These are phyloP conservation scores for Lagenaria siceraria DNA, from an alignment of 306 rosid genomes.

Conservation along the genomic window DNA sequence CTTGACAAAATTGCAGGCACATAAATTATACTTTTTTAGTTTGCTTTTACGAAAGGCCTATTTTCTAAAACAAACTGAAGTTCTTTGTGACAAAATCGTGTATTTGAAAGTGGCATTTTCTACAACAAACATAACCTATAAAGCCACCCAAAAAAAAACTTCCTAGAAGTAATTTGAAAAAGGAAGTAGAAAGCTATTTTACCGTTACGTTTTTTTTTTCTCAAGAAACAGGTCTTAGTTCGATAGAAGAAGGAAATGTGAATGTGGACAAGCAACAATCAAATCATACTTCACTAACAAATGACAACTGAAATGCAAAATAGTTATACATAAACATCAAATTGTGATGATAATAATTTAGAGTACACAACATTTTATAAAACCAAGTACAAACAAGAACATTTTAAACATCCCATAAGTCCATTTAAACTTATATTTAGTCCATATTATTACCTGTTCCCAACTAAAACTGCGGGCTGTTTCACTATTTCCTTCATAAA, in stretches of 20 bases:
- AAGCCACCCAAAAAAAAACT: not conserved
- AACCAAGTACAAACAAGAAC: not conserved
- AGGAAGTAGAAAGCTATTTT: not conserved
- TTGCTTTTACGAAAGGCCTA: not conserved
- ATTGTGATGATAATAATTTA: not conserved
- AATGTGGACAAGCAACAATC: not conserved
- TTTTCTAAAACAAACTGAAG: not conserved
- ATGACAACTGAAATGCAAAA: not conserved
- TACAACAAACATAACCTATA: not conserved
- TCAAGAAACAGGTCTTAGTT: not conserved
- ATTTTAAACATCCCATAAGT: not conserved
- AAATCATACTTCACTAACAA: not conserved
- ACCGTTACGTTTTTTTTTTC: not conserved
- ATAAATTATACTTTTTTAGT: not conserved
- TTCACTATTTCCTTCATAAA: slow-evolving; percentile 82
- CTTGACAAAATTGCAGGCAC: not conserved
- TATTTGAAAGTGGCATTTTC: not conserved
- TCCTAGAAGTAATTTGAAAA: not conserved
- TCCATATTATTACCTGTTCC: slow-evolving; percentile 50
- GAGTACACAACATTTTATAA: not conserved
- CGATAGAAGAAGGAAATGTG: not conserved
- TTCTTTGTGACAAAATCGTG: not conserved
- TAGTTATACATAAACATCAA: not conserved
- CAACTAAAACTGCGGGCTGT: slow-evolving; percentile 74
- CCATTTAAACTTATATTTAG: not conserved